phyloP scores from a whole-genome alignment of 2,329 filamentous ascomycete species.

The Colletotrichum coccodes region DNA sequence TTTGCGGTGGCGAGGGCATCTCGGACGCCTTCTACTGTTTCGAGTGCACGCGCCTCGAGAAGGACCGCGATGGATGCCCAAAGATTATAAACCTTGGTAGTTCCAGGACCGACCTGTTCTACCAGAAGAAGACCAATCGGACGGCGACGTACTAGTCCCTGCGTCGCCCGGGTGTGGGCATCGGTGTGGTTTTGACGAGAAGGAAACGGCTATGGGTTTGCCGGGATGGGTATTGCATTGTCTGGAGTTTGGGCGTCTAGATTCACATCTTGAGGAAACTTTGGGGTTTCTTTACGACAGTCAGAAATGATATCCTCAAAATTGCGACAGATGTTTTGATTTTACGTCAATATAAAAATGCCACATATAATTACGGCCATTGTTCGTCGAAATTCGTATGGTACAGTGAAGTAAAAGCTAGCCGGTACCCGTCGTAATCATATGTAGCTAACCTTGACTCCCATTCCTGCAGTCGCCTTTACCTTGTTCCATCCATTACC shows the following conservation, averaged over 20 bases:
- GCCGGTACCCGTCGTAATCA: conserved; percentile 51
- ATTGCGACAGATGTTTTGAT: not conserved
- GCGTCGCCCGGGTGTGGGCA: conserved; percentile 61
- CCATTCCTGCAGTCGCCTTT: conserved; percentile 89
- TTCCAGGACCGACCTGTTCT: conserved; percentile 87
- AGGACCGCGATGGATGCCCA: conserved; percentile 95
- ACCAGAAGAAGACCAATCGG: conserved; percentile 75
- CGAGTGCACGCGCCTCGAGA: conserved; percentile 95
- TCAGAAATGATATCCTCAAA: conserved; percentile 6
- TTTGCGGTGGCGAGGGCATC: conserved; percentile 98
- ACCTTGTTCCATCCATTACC: conserved; percentile 83
- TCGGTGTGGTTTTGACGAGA: conserved; percentile 1
- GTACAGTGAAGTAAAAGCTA: conserved; percentile 35
- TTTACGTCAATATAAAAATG: not conserved
- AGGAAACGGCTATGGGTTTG: conserved; percentile 31
- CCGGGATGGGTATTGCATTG: conserved; percentile 28
- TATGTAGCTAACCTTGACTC: conserved; percentile 96
- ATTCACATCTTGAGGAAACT: not conserved
- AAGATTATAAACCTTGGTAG: conserved; percentile 99
- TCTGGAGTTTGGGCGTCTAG: conserved; percentile 38
- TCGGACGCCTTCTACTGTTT: conserved; percentile 99
- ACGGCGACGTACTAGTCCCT: conserved; percentile 62
- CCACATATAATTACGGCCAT: conserved; percentile 14
- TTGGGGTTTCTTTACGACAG: not conserved
- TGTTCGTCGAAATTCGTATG: conserved; percentile 32